These are phyloP conservation scores for Vigna angularis DNA, from an alignment of 306 rosid species.

Conservation along the genomic window DNA sequence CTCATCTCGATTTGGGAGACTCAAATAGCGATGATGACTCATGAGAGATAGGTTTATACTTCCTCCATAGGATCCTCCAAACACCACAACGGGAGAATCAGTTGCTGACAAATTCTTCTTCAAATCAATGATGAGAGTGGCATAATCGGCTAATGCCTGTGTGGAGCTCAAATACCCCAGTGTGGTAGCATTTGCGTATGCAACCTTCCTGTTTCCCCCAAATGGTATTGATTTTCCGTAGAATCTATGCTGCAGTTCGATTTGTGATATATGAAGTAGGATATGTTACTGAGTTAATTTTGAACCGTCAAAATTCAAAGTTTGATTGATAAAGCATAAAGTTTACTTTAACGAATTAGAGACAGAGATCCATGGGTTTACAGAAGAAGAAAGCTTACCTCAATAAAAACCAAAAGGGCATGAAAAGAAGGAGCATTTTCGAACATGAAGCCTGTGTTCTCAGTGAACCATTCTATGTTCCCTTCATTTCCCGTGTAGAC, in stretches of 20 bases:
- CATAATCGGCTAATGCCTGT: slow-evolving; percentile 91
- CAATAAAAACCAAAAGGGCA: slow-evolving; percentile 84
- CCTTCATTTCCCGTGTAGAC: slow-evolving; percentile 97
- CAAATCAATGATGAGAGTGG: slow-evolving; percentile 68
- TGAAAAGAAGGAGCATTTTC: slow-evolving; percentile 75
- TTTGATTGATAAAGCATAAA: neutral
- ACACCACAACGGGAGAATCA: slow-evolving; percentile 81
- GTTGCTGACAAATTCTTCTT: slow-evolving; percentile 68
- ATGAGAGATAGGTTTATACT: slow-evolving; percentile 47
- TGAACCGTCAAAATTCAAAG: neutral
- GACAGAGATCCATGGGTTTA: neutral
- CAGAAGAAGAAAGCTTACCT: slow-evolving; percentile 54
- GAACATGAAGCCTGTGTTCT: slow-evolving; percentile 80
- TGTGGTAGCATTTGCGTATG: slow-evolving; percentile 59
- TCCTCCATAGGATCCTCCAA: slow-evolving; percentile 98
- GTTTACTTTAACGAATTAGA: neutral
- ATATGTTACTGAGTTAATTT: neutral
- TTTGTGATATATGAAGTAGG: slow-evolving; percentile 8
- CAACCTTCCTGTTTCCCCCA: slow-evolving; percentile 63
- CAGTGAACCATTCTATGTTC: slow-evolving; percentile 80
- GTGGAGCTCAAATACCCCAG: slow-evolving; percentile 80
- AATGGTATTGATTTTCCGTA: slow-evolving; percentile 89
- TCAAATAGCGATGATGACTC: neutral
- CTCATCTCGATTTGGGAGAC: neutral
- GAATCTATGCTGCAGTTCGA: slow-evolving; percentile 74